Conservation (phyloP, 345 rosid genomes). For the Eucalyptus albens region DNA sequence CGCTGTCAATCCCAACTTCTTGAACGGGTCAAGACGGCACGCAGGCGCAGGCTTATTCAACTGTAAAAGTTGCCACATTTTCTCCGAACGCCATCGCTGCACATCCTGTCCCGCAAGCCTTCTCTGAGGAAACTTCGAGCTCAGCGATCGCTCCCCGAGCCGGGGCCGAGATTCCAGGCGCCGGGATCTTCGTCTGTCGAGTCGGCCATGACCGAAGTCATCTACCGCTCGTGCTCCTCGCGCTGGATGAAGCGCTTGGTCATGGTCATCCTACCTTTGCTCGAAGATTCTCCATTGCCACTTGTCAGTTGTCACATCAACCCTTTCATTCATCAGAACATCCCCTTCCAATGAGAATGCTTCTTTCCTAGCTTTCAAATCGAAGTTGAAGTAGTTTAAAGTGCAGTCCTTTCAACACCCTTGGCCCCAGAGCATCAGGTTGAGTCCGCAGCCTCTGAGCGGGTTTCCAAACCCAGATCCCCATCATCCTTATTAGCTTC, state of each 20-base stretch:
- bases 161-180: neutral
- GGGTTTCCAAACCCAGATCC: neutral
- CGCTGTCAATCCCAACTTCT: neutral
- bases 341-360: neutral
- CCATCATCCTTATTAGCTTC: neutral
- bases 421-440: neutral
- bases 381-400: neutral
- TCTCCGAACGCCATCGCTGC: neutral
- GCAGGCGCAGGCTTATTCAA: neutral
- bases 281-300: neutral
- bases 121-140: neutral
- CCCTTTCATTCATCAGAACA: neutral
- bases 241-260: fast-evolving
- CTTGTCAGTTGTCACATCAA: neutral
- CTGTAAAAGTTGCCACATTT: neutral
- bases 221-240: neutral
- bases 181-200: neutral
- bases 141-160: neutral
- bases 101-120: neutral
- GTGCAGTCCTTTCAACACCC: neutral
- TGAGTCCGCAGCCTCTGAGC: neutral
- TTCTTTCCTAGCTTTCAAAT: neutral
- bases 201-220: neutral
- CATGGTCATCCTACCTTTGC: neutral
- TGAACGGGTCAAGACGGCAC: neutral